Evolutionary conservation across 768 basidiomycete genomes (phyloP).

Genomic region (Tephrocybe sp.): DNA sequence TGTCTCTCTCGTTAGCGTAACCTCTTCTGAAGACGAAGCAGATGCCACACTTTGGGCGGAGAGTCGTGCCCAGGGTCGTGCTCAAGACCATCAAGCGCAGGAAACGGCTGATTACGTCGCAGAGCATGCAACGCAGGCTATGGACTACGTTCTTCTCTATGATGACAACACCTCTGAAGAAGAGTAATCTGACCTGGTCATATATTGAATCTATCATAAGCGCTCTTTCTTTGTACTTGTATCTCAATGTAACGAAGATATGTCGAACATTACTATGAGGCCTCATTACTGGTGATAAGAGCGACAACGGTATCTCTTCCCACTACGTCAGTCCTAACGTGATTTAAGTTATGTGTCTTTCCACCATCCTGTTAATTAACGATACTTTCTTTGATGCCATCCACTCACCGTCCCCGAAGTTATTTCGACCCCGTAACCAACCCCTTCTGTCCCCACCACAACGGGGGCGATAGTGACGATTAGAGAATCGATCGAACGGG

Average conservation of each 20-base stretch:
- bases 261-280: background rate
- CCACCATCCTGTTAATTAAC: background rate
- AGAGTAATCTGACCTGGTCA: conserved; percentile 31
- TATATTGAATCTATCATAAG: no score
- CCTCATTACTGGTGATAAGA: conserved; percentile 14
- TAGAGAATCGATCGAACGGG: conserved; percentile 57
- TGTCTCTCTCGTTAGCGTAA: conserved; percentile 60
- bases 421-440: conserved; percentile 47
- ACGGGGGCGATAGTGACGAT: conserved; percentile 87
- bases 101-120: conserved; percentile 27
- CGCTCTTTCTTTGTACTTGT: background rate
- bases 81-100: conserved; percentile 21
- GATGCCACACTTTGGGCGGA: conserved; percentile 62
- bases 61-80: conserved; percentile 37
- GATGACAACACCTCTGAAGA: conserved; percentile 63
- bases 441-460: conserved; percentile 74
- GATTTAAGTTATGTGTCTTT: conserved; percentile 21
- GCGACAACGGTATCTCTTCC: conserved; percentile 36
- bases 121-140: conserved; percentile 28
- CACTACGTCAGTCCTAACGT: conserved; percentile 29
- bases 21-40: conserved; percentile 55
- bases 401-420: conserved; percentile 16
- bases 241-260: background rate
- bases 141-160: conserved; percentile 74
- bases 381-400: background rate